Base-by-base conservation (phyloP, 768 basidiomycete genomes). In the Arthromyces matolae region DNA sequence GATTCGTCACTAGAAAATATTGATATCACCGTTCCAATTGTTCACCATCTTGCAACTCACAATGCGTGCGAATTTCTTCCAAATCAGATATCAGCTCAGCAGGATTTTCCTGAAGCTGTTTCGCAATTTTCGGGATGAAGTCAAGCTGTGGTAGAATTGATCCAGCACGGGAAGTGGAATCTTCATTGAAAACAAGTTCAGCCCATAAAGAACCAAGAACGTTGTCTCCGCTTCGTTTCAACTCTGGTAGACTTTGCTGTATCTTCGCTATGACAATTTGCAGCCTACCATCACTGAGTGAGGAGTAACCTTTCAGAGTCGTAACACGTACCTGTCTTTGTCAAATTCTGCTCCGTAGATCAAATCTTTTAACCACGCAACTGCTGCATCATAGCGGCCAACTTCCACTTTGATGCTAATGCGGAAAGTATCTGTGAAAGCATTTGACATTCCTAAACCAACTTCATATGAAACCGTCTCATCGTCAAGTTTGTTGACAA, bases 381-480 rank as follows among this genome's bases (percentile, higher is more conserved):
- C 72, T 1, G 92, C 91, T 6, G 74, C 74, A 48, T 87, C 86
- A 58, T 97, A 99, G 48, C 80, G 76, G 7, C 76, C 71, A 45
- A 73, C 79, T 67, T 95, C 89, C 4, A 97, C 95, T 66, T 90
- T 90, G 65, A 99, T 78, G 53, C 73, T 79, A 46, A 96, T 69
- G 12, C 84, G 79, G 42, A 91, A 62, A 16, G 75, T 76, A 59
- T 99, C 93, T 5, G 81, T 69, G 61, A 94, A 93, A n/a, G 69
- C 62, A 42, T 72, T 72, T 14, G 75, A 72, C 52, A 83, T 61
- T 12, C 91, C 91, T 7, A 90, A 72, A 20, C 74, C 75, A 47
- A 78, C 78, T 46, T 87, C 85, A 61, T 97, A 96, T 2, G 80
- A 81, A 20, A 98, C 91, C 0, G 96, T 97, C 55, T 89, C 86